Evolutionary conservation across 495 filamentous ascomycete genomes (phyloP).

Genomic region (Niebla homalea): DNA sequence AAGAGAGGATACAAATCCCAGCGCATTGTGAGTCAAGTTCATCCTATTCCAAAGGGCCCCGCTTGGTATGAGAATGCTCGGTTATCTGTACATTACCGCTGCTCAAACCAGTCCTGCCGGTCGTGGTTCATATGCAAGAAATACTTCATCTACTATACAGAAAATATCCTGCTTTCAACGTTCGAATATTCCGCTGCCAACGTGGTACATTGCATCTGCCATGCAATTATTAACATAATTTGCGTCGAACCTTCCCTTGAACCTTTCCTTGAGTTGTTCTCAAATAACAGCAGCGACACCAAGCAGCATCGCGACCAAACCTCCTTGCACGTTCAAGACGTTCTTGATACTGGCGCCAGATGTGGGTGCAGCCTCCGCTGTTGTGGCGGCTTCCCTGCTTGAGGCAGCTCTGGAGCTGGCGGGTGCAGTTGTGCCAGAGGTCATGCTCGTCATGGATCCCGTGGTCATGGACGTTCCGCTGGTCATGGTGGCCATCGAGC

Average conservation of each 20-base stretch:
- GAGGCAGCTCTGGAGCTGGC: background rate
- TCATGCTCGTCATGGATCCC: conserved; percentile 2
- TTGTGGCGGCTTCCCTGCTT: background rate
- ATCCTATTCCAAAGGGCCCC: no score
- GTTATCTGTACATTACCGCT: no score
- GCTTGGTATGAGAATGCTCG: no score
- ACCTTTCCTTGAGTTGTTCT: background rate
- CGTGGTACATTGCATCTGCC: no score
- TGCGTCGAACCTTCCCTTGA: background rate
- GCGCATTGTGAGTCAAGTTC: no score
- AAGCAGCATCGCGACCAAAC: conserved; percentile 4
- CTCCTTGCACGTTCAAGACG: conserved; percentile 3
- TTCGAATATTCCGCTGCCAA: no score
- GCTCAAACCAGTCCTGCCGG: no score
- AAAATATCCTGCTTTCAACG: no score
- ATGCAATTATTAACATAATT: no score
- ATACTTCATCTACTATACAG: no score
- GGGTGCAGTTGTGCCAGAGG: conserved; percentile 3
- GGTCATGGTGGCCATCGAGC: background rate
- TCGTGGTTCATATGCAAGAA: no score
- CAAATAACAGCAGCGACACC: background rate
- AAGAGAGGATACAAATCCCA: no score
- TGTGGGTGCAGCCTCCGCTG: conserved; percentile 2
- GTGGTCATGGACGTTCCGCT: conserved; percentile 1
- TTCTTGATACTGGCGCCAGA: conserved; percentile 3